A percentile compares a stretch with the other conserved stretches of the same genome.
Conservation (phyloP, 2,329 filamentous ascomycete species). For the Fonsecaea erecta region DNA sequence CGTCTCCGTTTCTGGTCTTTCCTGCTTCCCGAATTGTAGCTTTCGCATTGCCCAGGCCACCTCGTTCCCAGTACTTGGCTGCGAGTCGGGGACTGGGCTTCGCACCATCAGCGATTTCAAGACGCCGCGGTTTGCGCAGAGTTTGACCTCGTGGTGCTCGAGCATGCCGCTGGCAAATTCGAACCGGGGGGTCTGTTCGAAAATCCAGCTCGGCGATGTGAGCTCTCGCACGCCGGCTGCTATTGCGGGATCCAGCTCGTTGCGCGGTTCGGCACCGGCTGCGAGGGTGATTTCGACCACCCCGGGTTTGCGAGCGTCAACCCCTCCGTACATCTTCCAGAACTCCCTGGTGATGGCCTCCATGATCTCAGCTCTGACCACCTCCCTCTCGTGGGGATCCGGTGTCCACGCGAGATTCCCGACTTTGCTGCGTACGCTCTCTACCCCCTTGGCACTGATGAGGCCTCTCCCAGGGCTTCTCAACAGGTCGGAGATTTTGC, state of each 20-base stretch:
- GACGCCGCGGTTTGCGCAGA: conserved; percentile 30
- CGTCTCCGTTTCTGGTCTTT: background rate
- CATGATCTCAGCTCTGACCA: conserved; percentile 21
- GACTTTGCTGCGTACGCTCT: conserved; percentile 85
- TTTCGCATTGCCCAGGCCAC: conserved; percentile 1
- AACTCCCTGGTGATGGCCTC: conserved; percentile 30
- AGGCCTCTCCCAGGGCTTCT: conserved; percentile 76
- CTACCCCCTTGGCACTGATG: conserved; percentile 82
- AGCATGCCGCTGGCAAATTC: conserved; percentile 29
- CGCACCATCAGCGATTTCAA: conserved; percentile 19
- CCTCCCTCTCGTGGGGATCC: conserved; percentile 4
- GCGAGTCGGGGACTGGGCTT: background rate
- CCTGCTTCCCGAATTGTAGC: background rate
- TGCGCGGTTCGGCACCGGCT: conserved; percentile 8
- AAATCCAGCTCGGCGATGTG: conserved; percentile 33
- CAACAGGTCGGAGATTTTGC: conserved; percentile 70
- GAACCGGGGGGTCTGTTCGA: conserved; percentile 36
- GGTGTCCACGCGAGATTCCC: conserved; percentile 65
- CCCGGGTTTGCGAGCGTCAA: background rate
- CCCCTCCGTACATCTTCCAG: conserved; percentile 27
- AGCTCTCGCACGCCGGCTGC: conserved; percentile 31
- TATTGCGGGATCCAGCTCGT: conserved; percentile 21
- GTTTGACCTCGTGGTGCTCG: conserved; percentile 23
- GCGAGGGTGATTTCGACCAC: conserved; percentile 27
- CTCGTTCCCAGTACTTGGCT: background rate